Percentiles rank a stretch among this genome's conserved stretches.
These are phyloP conservation scores for Myrica gale DNA, from an alignment of 306 rosid genomes.

Conservation along the genomic window DNA sequence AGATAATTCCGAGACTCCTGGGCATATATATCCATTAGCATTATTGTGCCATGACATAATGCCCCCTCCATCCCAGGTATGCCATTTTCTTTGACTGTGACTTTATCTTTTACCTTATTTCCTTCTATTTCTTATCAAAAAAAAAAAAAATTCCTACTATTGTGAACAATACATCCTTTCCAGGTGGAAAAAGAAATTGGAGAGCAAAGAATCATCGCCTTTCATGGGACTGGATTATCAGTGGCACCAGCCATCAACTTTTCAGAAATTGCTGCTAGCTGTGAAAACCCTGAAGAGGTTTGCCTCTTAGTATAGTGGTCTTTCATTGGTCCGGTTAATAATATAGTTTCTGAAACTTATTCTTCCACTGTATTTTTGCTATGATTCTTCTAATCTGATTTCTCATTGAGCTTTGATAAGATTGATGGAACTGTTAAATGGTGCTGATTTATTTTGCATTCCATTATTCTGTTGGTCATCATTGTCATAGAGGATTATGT, in stretches of 20 bases:
- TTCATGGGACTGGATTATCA: slow-evolving; percentile 75
- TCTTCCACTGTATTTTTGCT: neutral
- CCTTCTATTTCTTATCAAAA: no score
- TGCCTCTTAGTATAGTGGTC: slow-evolving; percentile 30
- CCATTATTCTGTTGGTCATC: neutral
- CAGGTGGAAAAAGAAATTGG: slow-evolving; percentile 95
- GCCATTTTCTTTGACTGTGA: slow-evolving; percentile 28
- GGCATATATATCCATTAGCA: slow-evolving; percentile 87
- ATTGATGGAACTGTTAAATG: neutral
- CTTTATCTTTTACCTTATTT: slow-evolving; percentile 19
- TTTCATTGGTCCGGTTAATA: slow-evolving; percentile 17
- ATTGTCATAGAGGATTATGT: neutral
- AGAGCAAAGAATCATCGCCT: slow-evolving; percentile 80
- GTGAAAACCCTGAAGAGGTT: slow-evolving; percentile 65
- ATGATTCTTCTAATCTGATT: neutral
- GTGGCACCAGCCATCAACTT: slow-evolving; percentile 68
- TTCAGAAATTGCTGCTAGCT: slow-evolving; percentile 43
- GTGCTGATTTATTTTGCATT: neutral
- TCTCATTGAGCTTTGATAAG: neutral
- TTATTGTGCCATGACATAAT: slow-evolving; percentile 81
- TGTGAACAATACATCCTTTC: slow-evolving; percentile 21
- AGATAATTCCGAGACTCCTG: slow-evolving; percentile 80
- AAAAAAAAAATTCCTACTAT: slow-evolving; percentile 6
- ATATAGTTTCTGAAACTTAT: slow-evolving; percentile 9
- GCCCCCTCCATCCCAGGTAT: slow-evolving; percentile 90